Evolutionary conservation across 495 filamentous ascomycete genomes (phyloP), one percentile per base, ranked within the genome.

Genomic region (Xylaria sp.): DNA sequence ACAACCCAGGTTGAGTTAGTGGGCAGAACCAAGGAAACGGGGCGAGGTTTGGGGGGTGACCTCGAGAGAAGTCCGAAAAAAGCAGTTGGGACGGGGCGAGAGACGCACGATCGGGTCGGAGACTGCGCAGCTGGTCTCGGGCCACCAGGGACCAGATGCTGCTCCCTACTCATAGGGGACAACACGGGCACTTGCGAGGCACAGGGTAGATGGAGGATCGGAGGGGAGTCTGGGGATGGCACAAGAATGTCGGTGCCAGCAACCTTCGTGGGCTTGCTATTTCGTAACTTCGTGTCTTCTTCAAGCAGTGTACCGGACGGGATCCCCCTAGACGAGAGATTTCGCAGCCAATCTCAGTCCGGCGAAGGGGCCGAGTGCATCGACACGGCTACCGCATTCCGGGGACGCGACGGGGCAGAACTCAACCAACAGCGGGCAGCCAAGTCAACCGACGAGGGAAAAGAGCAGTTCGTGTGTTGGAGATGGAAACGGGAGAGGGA

Each of bases 51-150:
- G 31, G 37, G 41, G 8, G 35, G 43, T 43, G 37, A 37, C 41
- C 35, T 52, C 44, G 26, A 61, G 40, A 44, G 29, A 41, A 17
- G 8, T n/a, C 11, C 6, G 9, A 37, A 55, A 4, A 4, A 61
- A 44, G 33, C 17, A 46, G 26, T 17, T 50, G 58, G 37, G 11
- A 59, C 1, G 59, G 40, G 40, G 44, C 11, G n/a, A 35, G 48
- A 52, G 63, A 75, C 69, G 72, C 69, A 79, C 76, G 79, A 81
- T 81, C 83, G 83, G 72, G 81, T 78, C 65, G 85, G 82, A 12
- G 85, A 85, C 77, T 84, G 85, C 79, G 82, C 81, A 71, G 84
- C 84, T 80, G 85, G 83, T 84, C 85, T 82, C 74, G 84, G 85
- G 81, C 83, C 87, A 82, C 85, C 82, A 74, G 86, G 82, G 75